Evolutionary conservation across 805 yeast species (phyloP).

Genomic region (Schizosaccharomyces pombe): ASM294v3 CU329670.1:937001-937500

Average conservation of each 20-base stretch:
- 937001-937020: background rate
- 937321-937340: background rate
- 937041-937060: background rate
- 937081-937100: background rate
- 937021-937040: background rate
- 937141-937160: background rate
- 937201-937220: background rate
- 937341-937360: background rate
- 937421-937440: background rate
- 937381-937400: background rate
- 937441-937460: background rate
- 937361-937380: background rate
- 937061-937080: background rate
- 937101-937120: background rate
- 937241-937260: background rate
- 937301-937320: background rate
- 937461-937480: background rate
- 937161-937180: background rate
- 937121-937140: background rate
- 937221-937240: background rate
- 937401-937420: background rate
- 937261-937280: background rate
- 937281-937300: background rate
- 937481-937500: background rate
- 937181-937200: background rate